A percentile compares a stretch with the other conserved stretches of the same genome.
These are phyloP conservation scores for Geotrichum reessii DNA, from an alignment of 1,139 yeast genomes.

Conservation along the genomic window DNA sequence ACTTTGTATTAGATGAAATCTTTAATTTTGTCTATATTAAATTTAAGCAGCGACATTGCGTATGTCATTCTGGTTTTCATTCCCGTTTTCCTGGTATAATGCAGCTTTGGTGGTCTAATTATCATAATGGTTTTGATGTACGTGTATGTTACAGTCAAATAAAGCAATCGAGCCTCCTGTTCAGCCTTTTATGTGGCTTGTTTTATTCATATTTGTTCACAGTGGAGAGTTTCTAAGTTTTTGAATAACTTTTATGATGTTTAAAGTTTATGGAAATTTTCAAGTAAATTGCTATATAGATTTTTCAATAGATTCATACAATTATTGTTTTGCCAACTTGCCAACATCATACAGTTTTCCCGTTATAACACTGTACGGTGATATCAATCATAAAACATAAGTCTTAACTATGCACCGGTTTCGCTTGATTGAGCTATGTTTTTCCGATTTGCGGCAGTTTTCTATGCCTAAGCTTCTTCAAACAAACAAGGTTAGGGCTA, in stretches of 20 bases:
- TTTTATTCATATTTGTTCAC: neutral
- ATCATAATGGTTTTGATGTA: too few species aligned
- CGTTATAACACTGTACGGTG: neutral
- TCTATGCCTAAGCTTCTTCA: neutral
- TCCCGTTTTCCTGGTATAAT: too few species aligned
- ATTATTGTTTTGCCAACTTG: too few species aligned
- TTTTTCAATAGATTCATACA: too few species aligned
- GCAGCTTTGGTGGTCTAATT: too few species aligned
- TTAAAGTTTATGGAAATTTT: neutral
- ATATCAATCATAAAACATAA: neutral
- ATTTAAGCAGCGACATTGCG: too few species aligned
- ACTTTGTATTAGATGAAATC: too few species aligned
- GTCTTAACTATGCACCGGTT: neutral
- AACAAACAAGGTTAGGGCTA: neutral
- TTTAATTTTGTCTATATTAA: too few species aligned
- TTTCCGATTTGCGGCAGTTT: neutral
- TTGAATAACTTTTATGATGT: neutral
- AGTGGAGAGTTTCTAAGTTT: neutral
- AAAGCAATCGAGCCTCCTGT: neutral
- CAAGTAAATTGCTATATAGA: too few species aligned
- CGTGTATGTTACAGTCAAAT: too few species aligned
- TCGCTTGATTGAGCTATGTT: neutral
- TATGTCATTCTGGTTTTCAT: too few species aligned
- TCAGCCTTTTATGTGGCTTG: neutral
- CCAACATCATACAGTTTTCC: neutral